phyloP scores from a whole-genome alignment of 805 yeast genomes.

The Peterozyma toletana region DNA sequence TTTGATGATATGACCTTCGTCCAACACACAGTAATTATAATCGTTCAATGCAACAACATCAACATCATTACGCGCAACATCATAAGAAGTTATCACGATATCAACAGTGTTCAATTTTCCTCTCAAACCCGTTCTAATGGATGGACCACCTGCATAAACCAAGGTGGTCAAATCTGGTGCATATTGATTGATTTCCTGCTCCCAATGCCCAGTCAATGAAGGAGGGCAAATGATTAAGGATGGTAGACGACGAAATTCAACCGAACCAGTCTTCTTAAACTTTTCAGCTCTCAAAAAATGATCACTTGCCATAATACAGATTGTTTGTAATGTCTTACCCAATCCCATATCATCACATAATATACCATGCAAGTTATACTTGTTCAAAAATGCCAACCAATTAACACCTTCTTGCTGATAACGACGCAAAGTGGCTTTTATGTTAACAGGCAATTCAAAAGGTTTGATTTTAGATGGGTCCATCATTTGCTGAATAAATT shows the following conservation, averaged over 20 bases:
- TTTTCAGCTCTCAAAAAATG: slow-evolving; percentile 79
- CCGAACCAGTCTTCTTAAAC: slow-evolving; percentile 48
- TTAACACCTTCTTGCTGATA: slow-evolving; percentile 98
- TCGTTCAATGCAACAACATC: slow-evolving; percentile 51
- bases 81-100: slow-evolving; percentile 90
- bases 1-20: slow-evolving; percentile 97
- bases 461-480: slow-evolving; percentile 87
- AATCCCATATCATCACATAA: slow-evolving; percentile 99
- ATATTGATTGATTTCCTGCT: slow-evolving; percentile 84
- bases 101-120: slow-evolving; percentile 52
- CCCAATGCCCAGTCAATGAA: slow-evolving; percentile 98
- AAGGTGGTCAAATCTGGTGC: slow-evolving; percentile 79
- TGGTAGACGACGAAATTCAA: slow-evolving; percentile 70
- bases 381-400: slow-evolving; percentile 94
- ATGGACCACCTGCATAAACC: slow-evolving; percentile 93
- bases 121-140: slow-evolving; percentile 52
- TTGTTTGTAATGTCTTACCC: slow-evolving; percentile 95
- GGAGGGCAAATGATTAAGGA: slow-evolving; percentile 93
- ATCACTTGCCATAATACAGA: slow-evolving; percentile 94
- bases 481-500: slow-evolving; percentile 95
- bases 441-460: slow-evolving; percentile 82
- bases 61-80: slow-evolving; percentile 90
- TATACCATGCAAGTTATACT: slow-evolving; percentile 93
- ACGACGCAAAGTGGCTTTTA: slow-evolving; percentile 86
- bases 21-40: slow-evolving; percentile 91